phyloP scores from a whole-genome alignment of 495 filamentous ascomycete genomes.

The Penicillium ucsense region DNA sequence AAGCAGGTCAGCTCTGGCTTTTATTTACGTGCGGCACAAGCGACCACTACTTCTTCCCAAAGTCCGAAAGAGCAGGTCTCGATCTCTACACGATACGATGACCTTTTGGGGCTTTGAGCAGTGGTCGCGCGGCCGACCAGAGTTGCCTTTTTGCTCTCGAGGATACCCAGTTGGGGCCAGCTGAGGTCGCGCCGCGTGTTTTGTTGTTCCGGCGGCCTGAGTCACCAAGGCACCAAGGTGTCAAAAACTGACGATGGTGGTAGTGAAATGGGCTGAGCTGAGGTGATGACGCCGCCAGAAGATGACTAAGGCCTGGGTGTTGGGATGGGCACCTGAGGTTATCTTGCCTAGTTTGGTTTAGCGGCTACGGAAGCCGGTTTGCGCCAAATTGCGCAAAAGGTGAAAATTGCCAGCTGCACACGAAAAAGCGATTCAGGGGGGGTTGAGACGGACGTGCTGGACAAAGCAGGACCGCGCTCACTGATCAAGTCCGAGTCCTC shows the following conservation, averaged over 20 bases:
- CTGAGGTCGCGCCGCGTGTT: constrained; percentile 22
- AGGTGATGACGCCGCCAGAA: too few relatives aligned
- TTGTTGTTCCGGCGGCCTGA: constrained; percentile 19
- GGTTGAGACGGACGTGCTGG: background rate
- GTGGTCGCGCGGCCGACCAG: constrained; percentile 1
- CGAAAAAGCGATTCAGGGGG: constrained; percentile 15
- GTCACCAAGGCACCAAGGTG: constrained; percentile 8
- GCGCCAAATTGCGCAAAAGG: constrained; percentile 17
- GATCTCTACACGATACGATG: constrained; percentile 2
- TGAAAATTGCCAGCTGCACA: constrained; percentile 15
- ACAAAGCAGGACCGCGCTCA: constrained; percentile 2
- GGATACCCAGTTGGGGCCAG: constrained; percentile 12
- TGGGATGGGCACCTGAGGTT: background rate
- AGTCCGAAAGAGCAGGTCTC: background rate
- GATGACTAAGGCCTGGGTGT: too few relatives aligned
- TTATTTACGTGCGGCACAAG: constrained; percentile 8
- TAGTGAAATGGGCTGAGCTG: background rate
- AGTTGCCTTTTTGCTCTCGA: background rate
- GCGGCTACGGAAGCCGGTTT: constrained; percentile 19
- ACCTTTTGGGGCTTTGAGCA: background rate
- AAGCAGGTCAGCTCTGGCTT: background rate
- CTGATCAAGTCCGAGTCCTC: constrained; percentile 1
- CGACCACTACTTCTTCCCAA: constrained; percentile 7
- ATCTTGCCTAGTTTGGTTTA: constrained; percentile 12
- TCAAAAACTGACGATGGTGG: constrained; percentile 2